phyloP scores from a whole-genome alignment of 2,329 filamentous ascomycete species.

The Geosmithia morbida region DNA sequence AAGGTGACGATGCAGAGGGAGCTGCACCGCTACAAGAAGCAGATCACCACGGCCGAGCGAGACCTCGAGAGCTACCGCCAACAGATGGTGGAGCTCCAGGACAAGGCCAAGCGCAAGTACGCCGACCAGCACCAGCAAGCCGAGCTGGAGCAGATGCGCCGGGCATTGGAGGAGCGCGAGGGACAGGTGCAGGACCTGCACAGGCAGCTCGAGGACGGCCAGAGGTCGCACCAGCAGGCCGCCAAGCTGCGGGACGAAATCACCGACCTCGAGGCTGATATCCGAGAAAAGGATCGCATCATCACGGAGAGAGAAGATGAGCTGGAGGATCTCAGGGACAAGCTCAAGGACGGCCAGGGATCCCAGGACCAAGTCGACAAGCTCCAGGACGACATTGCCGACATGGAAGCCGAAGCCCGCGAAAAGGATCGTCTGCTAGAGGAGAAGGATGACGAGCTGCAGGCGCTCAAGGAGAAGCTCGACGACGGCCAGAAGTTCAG shows the following conservation, averaged over 20 bases:
- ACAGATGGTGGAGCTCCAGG: constrained; percentile 70
- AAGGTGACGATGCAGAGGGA: constrained; percentile 83
- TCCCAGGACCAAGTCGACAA: constrained; percentile 46
- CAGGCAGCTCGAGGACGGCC: constrained; percentile 40
- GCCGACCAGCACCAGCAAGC: constrained; percentile 53
- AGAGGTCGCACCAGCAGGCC: constrained; percentile 41
- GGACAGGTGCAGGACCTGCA: constrained; percentile 46
- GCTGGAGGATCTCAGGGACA: constrained; percentile 49
- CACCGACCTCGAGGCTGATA: constrained; percentile 58
- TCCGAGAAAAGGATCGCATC: constrained; percentile 60
- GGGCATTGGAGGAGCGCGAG: constrained; percentile 41
- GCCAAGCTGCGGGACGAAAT: constrained; percentile 61
- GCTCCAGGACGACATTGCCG: constrained; percentile 39
- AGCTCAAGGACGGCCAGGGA: constrained; percentile 51
- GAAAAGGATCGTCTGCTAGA: constrained; percentile 46
- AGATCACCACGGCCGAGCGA: constrained; percentile 65
- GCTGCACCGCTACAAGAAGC: constrained; percentile 74
- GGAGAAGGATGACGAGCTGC: constrained; percentile 37
- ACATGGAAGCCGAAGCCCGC: constrained; percentile 39
- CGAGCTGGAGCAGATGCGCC: constrained; percentile 43
- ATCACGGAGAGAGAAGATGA: constrained; percentile 65
- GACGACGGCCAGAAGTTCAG: constrained; percentile 39
- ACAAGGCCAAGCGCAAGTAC: constrained; percentile 64
- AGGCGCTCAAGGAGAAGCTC: constrained; percentile 46
- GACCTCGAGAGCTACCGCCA: constrained; percentile 74